Evolutionary conservation across 1,284 basidiomycete genomes (phyloP).

Genomic region (Tilletia setariae): DNA sequence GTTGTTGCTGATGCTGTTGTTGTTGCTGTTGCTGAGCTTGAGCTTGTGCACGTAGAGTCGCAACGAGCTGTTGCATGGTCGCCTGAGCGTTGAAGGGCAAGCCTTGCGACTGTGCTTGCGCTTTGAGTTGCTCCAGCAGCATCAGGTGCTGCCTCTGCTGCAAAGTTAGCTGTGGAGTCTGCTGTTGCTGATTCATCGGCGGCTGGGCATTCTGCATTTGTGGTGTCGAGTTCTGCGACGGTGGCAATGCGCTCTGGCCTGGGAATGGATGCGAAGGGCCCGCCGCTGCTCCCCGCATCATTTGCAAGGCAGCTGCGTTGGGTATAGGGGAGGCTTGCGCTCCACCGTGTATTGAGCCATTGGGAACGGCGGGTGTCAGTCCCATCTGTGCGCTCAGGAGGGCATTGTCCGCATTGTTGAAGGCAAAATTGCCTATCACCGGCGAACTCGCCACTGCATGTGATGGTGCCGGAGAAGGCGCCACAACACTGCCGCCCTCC

Average conservation of each 20-base stretch:
- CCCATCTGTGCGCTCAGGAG: slow-evolving; percentile 9
- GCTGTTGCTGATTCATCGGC: background rate
- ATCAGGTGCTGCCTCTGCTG: slow-evolving; percentile 13
- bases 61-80: slow-evolving; percentile 1
- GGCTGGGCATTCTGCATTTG: slow-evolving; percentile 6
- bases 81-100: slow-evolving; percentile 6
- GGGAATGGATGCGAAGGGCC: background rate
- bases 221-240: slow-evolving; percentile 6
- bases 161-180: background rate
- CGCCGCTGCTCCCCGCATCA: background rate
- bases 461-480: slow-evolving; percentile 1
- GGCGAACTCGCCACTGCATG: slow-evolving; percentile 11
- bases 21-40: slow-evolving; percentile 28
- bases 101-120: slow-evolving; percentile 6
- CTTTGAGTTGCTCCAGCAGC: slow-evolving; percentile 9
- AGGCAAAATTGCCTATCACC: slow-evolving; percentile 11
- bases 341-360: background rate
- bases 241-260: background rate
- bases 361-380: background rate
- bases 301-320: background rate
- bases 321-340: background rate
- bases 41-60: background rate
- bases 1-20: slow-evolving; percentile 33
- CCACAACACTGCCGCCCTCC: background rate
- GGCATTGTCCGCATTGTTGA: slow-evolving; percentile 9